Conservation (phyloP, 306 rosid species). For the Prunus kanzakura region DNA sequence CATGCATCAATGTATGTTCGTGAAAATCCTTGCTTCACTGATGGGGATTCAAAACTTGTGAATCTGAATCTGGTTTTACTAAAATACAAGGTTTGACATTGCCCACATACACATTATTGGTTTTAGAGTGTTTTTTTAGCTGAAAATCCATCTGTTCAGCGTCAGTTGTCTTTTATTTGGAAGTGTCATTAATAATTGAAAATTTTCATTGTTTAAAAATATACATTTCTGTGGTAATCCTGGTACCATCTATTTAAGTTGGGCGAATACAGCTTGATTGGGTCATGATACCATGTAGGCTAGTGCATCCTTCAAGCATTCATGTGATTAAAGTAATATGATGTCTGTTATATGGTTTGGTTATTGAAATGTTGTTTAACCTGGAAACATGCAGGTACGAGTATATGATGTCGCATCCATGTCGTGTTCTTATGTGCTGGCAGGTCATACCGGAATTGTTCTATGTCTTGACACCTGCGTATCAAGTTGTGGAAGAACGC, state of each 20-base stretch:
- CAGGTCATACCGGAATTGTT: constrained; percentile 80
- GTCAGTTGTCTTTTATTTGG: background rate
- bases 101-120: background rate
- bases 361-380: constrained; percentile 15
- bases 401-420: constrained; percentile 77
- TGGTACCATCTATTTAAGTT: background rate
- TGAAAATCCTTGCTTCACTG: background rate
- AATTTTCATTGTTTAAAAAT: background rate
- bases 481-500: constrained; percentile 64
- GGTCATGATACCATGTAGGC: background rate
- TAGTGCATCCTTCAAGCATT: background rate
- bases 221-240: background rate
- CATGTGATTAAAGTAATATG: background rate
- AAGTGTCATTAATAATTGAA: no score
- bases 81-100: background rate
- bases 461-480: constrained; percentile 89
- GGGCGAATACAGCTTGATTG: background rate
- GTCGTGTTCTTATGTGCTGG: constrained; percentile 87
- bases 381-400: constrained; percentile 72
- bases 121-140: background rate
- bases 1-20: background rate
- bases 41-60: background rate
- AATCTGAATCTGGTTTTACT: background rate
- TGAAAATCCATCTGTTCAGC: background rate
- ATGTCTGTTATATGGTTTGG: constrained; percentile 1